These are phyloP conservation scores for Beauveria asiatica DNA, from an alignment of 2,329 filamentous ascomycete genomes.

Conservation along the genomic window DNA sequence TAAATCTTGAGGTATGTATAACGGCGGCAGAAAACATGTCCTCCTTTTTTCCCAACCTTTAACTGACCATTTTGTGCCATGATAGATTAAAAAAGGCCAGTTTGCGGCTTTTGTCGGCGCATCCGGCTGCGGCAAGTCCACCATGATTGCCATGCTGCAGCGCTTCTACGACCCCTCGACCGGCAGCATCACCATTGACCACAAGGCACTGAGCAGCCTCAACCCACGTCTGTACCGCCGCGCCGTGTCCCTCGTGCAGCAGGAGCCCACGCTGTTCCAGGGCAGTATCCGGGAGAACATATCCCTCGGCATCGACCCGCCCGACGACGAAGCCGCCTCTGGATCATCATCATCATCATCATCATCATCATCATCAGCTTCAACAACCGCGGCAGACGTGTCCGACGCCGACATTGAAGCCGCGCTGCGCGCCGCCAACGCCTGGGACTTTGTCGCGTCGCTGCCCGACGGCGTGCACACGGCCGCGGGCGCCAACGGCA, in stretches of 20 bases:
- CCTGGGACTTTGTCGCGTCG: constrained; percentile 54
- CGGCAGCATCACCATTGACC: constrained; percentile 39
- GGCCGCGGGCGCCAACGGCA: constrained; percentile 72
- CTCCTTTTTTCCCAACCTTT: constrained; percentile 20
- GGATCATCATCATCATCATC: too few species aligned
- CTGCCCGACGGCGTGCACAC: constrained; percentile 90
- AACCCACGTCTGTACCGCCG: constrained; percentile 43
- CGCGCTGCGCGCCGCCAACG: constrained; percentile 40
- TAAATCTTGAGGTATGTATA: constrained; percentile 27
- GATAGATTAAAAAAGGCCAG: constrained; percentile 34
- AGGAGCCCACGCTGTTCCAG: constrained; percentile 62
- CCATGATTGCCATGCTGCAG: constrained; percentile 45
- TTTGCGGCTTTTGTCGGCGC: constrained; percentile 48
- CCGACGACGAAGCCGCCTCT: not conserved
- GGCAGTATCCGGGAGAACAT: constrained; percentile 82
- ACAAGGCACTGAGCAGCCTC: constrained; percentile 31
- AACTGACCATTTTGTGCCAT: not conserved
- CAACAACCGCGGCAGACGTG: constrained; percentile 3
- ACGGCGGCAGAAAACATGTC: constrained; percentile 15
- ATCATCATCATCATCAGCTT: too few species aligned
- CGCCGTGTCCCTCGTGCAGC: constrained; percentile 47
- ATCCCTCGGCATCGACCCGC: constrained; percentile 31
- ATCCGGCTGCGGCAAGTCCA: constrained; percentile 53
- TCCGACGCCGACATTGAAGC: constrained; percentile 30
- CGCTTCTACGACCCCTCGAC: constrained; percentile 35